phyloP scores from a whole-genome alignment of 805 yeast genomes.

The Metschnikowia shivogae region DNA sequence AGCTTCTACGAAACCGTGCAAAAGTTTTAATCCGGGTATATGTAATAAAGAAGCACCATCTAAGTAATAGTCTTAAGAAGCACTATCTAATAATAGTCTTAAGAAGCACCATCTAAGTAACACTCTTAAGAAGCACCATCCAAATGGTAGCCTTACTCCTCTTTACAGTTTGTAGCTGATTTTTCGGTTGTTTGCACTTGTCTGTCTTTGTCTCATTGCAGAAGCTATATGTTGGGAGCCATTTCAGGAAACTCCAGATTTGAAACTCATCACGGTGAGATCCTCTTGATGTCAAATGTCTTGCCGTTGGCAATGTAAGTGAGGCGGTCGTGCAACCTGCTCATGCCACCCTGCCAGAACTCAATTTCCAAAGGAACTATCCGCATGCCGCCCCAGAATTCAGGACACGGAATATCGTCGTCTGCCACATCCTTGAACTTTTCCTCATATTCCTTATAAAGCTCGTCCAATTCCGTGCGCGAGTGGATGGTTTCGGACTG shows the following conservation, averaged over 20 bases:
- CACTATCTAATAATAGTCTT: no score
- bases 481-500: slow-evolving; percentile 61
- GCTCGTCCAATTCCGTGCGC: slow-evolving; percentile 60
- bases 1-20: slow-evolving; percentile 18
- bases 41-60: neutral
- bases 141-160: no score
- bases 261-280: slow-evolving; percentile 53
- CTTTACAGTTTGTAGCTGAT: no score
- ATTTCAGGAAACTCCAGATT: no score
- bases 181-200: neutral
- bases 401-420: slow-evolving; percentile 82
- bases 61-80: no score
- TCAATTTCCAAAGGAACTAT: slow-evolving; percentile 86
- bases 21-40: slow-evolving; percentile 12
- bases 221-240: neutral
- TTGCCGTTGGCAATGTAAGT: slow-evolving; percentile 46
- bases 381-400: slow-evolving; percentile 92
- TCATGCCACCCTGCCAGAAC: slow-evolving; percentile 95
- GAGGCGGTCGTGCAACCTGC: slow-evolving; percentile 87
- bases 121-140: no score
- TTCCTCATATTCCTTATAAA: slow-evolving; percentile 44
- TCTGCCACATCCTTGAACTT: slow-evolving; percentile 55
- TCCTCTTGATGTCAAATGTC: slow-evolving; percentile 62
- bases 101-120: no score
- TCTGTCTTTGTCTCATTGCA: neutral